These are phyloP conservation scores for Salix arbutifolia DNA, from an alignment of 345 rosid genomes.

Conservation along the genomic window DNA sequence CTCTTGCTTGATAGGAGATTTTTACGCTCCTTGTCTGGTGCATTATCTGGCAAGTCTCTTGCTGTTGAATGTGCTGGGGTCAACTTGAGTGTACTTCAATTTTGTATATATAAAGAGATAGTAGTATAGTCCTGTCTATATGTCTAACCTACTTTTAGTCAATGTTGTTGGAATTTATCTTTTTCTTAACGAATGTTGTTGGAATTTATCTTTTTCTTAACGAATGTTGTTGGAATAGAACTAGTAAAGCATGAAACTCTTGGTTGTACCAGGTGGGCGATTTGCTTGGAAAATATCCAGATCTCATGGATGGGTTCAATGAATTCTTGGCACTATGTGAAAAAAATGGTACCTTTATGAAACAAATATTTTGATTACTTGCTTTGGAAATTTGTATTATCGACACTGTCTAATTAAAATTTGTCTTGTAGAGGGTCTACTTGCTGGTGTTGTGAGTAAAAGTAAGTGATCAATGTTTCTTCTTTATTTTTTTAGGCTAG, in stretches of 20 bases:
- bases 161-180: neutral
- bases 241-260: slow-evolving; percentile 11
- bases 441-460: slow-evolving; percentile 74
- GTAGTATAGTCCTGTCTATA: neutral
- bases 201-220: neutral
- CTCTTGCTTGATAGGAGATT: neutral
- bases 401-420: slow-evolving; percentile 18
- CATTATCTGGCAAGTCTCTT: neutral
- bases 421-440: slow-evolving; percentile 69
- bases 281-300: slow-evolving; percentile 78
- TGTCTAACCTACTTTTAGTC: neutral
- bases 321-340: slow-evolving; percentile 82
- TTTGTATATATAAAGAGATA: neutral
- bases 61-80: slow-evolving; percentile 8
- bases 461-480: slow-evolving; percentile 49
- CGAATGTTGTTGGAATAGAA: neutral
- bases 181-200: neutral
- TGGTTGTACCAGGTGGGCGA: slow-evolving; percentile 54
- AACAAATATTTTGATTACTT: slow-evolving; percentile 15
- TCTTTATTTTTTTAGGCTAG: slow-evolving; percentile 10
- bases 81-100: neutral
- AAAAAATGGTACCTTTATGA: slow-evolving; percentile 57
- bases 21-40: neutral
- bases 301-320: slow-evolving; percentile 76
- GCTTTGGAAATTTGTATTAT: slow-evolving; percentile 10